A percentile compares a stretch with the other conserved stretches of the same genome.
Conservation (phyloP, 2,329 filamentous ascomycete species). For the Cercospora sp. region DNA sequence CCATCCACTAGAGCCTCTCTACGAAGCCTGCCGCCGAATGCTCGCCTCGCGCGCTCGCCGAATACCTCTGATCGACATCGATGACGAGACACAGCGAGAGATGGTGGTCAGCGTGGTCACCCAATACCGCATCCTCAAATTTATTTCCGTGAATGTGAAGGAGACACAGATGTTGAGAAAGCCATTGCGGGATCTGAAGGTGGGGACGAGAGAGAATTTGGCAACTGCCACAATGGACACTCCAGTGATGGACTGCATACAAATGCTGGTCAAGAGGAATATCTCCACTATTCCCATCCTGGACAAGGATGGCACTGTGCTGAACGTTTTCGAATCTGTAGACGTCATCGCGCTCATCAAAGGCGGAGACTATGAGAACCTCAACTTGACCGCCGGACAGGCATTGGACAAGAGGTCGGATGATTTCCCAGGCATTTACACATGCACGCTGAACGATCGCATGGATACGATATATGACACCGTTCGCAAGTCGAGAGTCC, state of each 20-base stretch:
- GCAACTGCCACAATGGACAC: constrained; percentile 85
- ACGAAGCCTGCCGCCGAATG: constrained; percentile 94
- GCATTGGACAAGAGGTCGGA: constrained; percentile 82
- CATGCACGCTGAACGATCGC: constrained; percentile 85
- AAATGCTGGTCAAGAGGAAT: constrained; percentile 86
- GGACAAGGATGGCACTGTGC: constrained; percentile 73
- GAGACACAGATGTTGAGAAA: constrained; percentile 88
- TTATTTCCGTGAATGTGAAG: constrained; percentile 91
- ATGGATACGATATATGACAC: constrained; percentile 97
- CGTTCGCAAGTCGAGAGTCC: constrained; percentile 89
- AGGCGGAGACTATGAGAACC: constrained; percentile 86
- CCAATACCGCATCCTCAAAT: constrained; percentile 97
- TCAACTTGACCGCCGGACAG: constrained; percentile 82
- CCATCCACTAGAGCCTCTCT: constrained; percentile 83
- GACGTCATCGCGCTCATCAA: constrained; percentile 97
- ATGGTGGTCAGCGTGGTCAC: constrained; percentile 97
- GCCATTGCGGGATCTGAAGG: constrained; percentile 75
- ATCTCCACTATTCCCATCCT: constrained; percentile 95
- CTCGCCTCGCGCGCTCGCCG: constrained; percentile 87
- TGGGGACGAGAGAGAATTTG: constrained; percentile 81
- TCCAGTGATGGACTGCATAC: constrained; percentile 90
- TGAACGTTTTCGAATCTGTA: constrained; percentile 97
- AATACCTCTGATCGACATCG: constrained; percentile 89
- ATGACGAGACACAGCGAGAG: constrained; percentile 88
- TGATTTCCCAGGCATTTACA: constrained; percentile 95